Evolutionary conservation across 148 eudicot species (phyloP), one percentile per base, ranked within the genome.

Genomic region (Amaranthus palmeri): DNA sequence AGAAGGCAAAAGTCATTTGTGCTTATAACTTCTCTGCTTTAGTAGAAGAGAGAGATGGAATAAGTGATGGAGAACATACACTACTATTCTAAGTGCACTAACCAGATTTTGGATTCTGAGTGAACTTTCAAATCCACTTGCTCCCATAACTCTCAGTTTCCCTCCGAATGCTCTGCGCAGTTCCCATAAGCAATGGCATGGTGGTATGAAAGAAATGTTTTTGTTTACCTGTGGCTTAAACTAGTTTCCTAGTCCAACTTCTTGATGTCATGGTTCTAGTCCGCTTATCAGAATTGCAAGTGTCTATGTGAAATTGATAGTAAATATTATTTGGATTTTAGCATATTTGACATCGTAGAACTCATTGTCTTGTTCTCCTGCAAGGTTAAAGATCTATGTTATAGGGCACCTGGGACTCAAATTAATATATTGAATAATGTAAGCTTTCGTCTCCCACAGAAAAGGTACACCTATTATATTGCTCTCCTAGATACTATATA

Each of bases 371-470:
- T 62, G 50, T 61, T 41, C 43, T 25, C 14, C 5, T 65, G 54
- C 69, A 71, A 93, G 98, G 85, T 87, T 68, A 85, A 80, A 80
- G 86, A 87, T 73, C 86, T 90, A 45, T 78, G 82, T 71, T 93
- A 90, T 76, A 85, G 86, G 69, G 89, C 90, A 61, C 96, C 96
- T 3, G 98, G 98, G 58, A 93, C 98, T 14, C 84, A 93, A 70
- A 71, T 80, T 57, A 79, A 87, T 82, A 89, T 93, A 64, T 81
- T 90, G 84, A 81, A 84, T 61, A 84, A 83, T 44, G 76, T 93
- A 74, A 88, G 73, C 78, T 82, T 93, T 65, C 79, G 86, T 76
- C 87, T 93, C 72, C 84, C 81, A 55, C 84, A 88, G 51, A 90
- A 84, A 74, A 93, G 98, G 98, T 90, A 78, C 66, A 51, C 41